A percentile compares a stretch with the other conserved stretches of the same genome.
Evolutionary conservation across 176 grass and related monocot genomes (phyloP).

Genomic region (Pontederia paniculata): DNA sequence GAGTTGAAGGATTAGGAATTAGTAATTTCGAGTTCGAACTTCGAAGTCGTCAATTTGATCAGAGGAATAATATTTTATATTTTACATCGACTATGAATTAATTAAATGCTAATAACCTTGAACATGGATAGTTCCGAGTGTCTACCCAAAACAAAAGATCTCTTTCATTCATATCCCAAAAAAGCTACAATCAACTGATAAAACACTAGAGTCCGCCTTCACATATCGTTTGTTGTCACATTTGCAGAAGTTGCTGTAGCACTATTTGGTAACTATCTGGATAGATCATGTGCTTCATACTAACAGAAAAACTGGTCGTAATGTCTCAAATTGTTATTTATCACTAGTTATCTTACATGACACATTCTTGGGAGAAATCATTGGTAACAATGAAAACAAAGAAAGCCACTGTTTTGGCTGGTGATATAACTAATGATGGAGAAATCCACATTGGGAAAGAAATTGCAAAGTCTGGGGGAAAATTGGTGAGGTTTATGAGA

Average conservation of each 20-base stretch:
- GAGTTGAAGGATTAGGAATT: too few species aligned
- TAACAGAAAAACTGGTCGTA: too few species aligned
- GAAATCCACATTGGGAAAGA: conserved; percentile 23
- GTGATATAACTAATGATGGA: conserved; percentile 25
- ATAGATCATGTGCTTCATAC: too few species aligned
- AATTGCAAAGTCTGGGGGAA: conserved; percentile 25
- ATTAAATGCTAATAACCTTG: too few species aligned
- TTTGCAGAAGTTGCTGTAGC: conserved; percentile 7
- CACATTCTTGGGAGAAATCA: conserved; percentile 60
- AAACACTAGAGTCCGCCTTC: conserved; percentile 13
- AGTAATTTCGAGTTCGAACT: too few species aligned
- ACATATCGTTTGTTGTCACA: conserved; percentile 10
- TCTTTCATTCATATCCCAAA: conserved; percentile 7
- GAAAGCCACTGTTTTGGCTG: conserved; percentile 22
- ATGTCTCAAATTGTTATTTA: too few species aligned
- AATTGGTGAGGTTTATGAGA: too few species aligned
- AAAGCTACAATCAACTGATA: not conserved
- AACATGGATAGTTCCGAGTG: too few species aligned
- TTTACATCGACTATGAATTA: too few species aligned
- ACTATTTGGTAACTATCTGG: conserved; percentile 9
- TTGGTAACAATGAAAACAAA: conserved; percentile 28
- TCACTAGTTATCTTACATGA: conserved; percentile 16
- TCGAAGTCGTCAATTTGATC: too few species aligned
- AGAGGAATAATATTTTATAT: too few species aligned
- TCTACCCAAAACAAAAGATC: too few species aligned